These are phyloP conservation scores for Mycena venus DNA, from an alignment of 768 basidiomycete genomes.

Conservation along the genomic window DNA sequence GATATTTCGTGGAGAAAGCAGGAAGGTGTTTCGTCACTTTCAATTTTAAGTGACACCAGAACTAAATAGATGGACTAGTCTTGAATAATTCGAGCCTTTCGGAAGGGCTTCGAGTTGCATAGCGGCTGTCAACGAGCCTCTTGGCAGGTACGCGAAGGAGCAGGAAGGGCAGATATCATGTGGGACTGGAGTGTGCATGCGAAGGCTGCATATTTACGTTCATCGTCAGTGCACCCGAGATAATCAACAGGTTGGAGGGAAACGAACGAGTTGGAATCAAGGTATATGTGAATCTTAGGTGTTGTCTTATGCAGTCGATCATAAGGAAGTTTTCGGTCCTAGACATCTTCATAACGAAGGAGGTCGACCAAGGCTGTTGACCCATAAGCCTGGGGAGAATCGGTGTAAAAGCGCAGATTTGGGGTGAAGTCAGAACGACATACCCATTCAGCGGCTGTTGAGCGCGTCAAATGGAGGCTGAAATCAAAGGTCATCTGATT, in stretches of 20 bases:
- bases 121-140: not conserved
- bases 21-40: not conserved
- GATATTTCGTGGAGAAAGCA: not conserved
- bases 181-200: not conserved
- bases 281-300: not conserved
- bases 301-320: not conserved
- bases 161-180: not conserved
- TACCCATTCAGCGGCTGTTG: not conserved
- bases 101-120: not conserved
- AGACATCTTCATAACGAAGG: not conserved
- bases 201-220: not conserved
- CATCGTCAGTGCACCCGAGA: not conserved
- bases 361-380: not conserved
- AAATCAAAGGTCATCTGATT: not conserved
- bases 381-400: not conserved
- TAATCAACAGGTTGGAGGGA: not conserved
- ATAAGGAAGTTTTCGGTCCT: not conserved
- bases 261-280: not conserved
- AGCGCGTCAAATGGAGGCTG: not conserved
- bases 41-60: not conserved
- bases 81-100: not conserved
- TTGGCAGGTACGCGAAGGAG: not conserved
- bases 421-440: not conserved
- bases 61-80: not conserved
- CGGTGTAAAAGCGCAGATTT: not conserved